Base-by-base conservation (phyloP, 2,329 filamentous ascomycete genomes). In the Stenocarpella maydis region DNA sequence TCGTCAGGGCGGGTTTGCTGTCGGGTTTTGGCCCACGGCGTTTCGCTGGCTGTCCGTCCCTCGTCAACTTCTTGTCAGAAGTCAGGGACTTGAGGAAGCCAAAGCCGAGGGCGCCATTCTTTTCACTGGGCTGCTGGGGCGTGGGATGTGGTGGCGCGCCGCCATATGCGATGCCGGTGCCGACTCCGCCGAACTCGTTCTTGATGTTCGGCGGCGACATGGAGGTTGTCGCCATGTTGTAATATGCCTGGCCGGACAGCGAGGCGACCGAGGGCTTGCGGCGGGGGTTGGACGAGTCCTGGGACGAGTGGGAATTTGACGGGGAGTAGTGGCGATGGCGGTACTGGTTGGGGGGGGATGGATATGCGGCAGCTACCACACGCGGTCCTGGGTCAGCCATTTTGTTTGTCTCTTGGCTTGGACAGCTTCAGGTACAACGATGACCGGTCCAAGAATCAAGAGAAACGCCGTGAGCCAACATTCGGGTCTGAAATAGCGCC, bases 21-120 rank as follows among this genome's bases (percentile, higher is more conserved):
- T 98, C 96, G 24, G 96, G 96, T 79, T 98, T 98, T 0, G 96
- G 96, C 1, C 96, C 96, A 80, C 96, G 90, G 74, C 93, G 90
- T 82, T 98, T 99, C 3, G 93, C 90, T 10, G 92, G 86, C 76
- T 96, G 91, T 54, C 94, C 95, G 84, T 97, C 95, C 86, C 92
- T 86, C n/a, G 91, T 94, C 15, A 87, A 88, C 77, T 90, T 93
- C 82, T 94, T 96, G 68, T 93, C 91, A 64, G 91, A 83, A 54
- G 39, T 54, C 10, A 61, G 39, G 74, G 82, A 88, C 79, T 90
- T 94, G 79, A 92, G 86, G 71, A 92, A 90, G 21, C 83, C 83
- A 67, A 90, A 80, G 71, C 87, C 89, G 71, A 89, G 76, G 9
- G 67, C n/a, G 47, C 31, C 45, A 52, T 80, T 75, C 68, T 78